These are phyloP conservation scores for Leccinum pellstonianum DNA, from an alignment of 768 basidiomycete genomes.

Conservation along the genomic window DNA sequence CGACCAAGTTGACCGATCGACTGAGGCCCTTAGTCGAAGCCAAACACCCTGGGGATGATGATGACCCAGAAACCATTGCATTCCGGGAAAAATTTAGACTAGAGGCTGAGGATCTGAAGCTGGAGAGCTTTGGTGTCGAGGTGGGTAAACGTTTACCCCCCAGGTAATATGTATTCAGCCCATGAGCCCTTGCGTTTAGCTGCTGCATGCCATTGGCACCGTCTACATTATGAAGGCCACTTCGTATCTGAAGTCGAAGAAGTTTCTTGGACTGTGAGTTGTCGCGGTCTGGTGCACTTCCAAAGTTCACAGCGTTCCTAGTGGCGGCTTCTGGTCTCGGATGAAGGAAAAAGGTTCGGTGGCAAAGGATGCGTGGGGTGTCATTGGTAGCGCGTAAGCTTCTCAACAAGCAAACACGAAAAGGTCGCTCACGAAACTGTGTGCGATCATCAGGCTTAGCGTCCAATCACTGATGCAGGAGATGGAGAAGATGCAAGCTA, in stretches of 20 bases:
- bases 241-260: constrained; percentile 86
- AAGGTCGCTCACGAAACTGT: constrained; percentile 51
- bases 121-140: constrained; percentile 98
- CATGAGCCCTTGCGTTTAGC: constrained; percentile 36
- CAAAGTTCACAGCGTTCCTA: constrained; percentile 27
- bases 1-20: constrained; percentile 78
- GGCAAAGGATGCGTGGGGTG: constrained; percentile 96
- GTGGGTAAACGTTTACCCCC: constrained; percentile 38
- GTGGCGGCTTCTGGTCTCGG: constrained; percentile 88
- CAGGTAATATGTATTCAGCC: constrained; percentile 6
- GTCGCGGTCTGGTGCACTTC: constrained; percentile 6
- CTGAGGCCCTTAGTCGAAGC: constrained; percentile 91
- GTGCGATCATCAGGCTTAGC: constrained; percentile 33
- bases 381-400: constrained; percentile 90
- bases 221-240: constrained; percentile 94
- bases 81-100: constrained; percentile 75
- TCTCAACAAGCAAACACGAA: constrained; percentile 38
- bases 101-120: constrained; percentile 93
- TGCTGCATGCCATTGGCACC: constrained; percentile 86
- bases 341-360: constrained; percentile 92
- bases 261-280: constrained; percentile 84
- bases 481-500: constrained; percentile 86
- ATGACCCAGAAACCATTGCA: constrained; percentile 77
- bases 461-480: constrained; percentile 49
- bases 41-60: constrained; percentile 72